A percentile compares a stretch with the other conserved stretches of the same genome.
Evolutionary conservation across 2,329 filamentous ascomycete species (phyloP).

Genomic region (Diaporthe nobilis): DNA sequence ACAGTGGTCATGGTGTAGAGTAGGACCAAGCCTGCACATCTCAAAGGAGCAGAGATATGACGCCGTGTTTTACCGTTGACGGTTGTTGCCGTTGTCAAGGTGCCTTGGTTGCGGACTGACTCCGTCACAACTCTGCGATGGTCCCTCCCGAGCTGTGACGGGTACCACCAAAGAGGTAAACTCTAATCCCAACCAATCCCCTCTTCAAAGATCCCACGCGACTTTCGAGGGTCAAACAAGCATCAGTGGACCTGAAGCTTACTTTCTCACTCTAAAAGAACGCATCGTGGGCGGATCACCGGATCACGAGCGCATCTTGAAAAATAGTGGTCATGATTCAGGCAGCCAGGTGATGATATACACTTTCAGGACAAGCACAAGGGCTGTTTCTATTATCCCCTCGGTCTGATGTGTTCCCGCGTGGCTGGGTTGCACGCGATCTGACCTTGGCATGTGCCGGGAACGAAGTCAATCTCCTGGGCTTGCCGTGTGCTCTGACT

Average conservation of each 20-base stretch:
- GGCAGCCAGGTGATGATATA: not conserved
- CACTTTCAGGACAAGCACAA: not conserved
- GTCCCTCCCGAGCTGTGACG: not conserved
- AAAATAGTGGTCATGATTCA: not conserved
- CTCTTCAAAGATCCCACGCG: not conserved
- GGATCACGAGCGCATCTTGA: not conserved
- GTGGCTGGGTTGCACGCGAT: conserved; percentile 24
- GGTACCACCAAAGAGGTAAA: conserved; percentile 20
- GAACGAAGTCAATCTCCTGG: conserved; percentile 12
- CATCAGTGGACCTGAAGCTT: conserved; percentile 1
- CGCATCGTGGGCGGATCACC: not conserved
- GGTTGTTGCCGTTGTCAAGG: not conserved
- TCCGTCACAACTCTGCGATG: not conserved
- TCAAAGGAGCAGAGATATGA: not conserved
- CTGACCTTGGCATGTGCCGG: conserved; percentile 29
- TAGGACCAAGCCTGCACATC: not conserved
- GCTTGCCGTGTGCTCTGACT: conserved; percentile 23
- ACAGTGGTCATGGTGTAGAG: not conserved
- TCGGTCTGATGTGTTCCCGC: conserved; percentile 28
- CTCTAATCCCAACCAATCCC: not conserved
- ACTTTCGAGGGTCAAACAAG: not conserved
- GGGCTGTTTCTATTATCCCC: not conserved
- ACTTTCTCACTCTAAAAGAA: not conserved
- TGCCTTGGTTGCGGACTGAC: not conserved
- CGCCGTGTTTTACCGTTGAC: not conserved